Evolutionary conservation across 768 basidiomycete genomes (phyloP), one percentile per base, ranked within the genome.

Genomic region (Xerocomellus intermedius): DNA sequence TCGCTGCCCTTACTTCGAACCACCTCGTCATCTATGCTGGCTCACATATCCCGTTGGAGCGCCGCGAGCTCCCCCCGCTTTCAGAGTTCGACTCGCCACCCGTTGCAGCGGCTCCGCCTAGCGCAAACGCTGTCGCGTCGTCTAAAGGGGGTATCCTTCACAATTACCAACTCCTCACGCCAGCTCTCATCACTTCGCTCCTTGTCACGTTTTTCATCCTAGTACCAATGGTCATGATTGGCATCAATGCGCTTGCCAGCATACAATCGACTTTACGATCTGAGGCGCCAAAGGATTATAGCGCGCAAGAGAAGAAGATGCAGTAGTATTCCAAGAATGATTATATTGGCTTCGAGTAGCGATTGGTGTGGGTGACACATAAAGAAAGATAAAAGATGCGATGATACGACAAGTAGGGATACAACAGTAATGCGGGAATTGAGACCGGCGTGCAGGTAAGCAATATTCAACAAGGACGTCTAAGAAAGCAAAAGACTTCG

Each of bases 121-220:
- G 78, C 52, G 63, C 74, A 12, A 75, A 76, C 17, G 17, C 45
- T 8, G 30, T 56, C 14, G 43, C 56, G 5, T 67, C 76, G 2
- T 69, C 78, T 7, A 66, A 73, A 8, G 82, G 79, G 22, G 86
- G 88, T 10, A 83, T 91, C 52, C 78, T 92, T 26, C 79, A 84
- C 57, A 81, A 77, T 33, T 91, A 91, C 69, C 89, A 91, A 65
- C 78, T 91, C 43, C 80, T 92, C 45, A 89, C 89, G 0, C 87
- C 91, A 1, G 86, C 79, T 1, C 77, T 93, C 45, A 89, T 92
- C 69, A 79, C 77, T 5, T 68, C 77, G 8, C 78, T 92, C 17
- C 77, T 91, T 46, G 70, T 91, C 42, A 72, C 74, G 0, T 75
- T 91, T 64, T 87, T 90, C 68, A 64, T 90, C 47, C 74, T 89